These are phyloP conservation scores for Pyrus hybrid DNA, from an alignment of 331 rosid species.

Conservation along the genomic window DNA sequence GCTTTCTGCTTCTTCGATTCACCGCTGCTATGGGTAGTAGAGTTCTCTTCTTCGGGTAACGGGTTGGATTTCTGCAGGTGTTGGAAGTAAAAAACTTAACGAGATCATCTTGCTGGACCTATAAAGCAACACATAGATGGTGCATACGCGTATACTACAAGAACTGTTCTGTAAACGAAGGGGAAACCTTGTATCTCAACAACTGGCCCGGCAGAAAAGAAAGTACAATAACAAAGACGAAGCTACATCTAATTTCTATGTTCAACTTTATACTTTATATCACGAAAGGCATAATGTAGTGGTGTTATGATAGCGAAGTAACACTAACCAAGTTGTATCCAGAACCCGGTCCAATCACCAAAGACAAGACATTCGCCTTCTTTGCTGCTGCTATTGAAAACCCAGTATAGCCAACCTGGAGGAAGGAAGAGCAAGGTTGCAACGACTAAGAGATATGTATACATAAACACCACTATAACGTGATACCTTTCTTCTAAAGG, in stretches of 20 bases:
- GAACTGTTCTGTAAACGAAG: neutral
- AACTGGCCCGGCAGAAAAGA: neutral
- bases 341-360: conserved; percentile 91
- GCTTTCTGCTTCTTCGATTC: conserved; percentile 45
- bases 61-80: conserved; percentile 73
- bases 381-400: conserved; percentile 72
- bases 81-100: conserved; percentile 5
- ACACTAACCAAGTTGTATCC: conserved; percentile 83
- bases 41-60: conserved; percentile 41
- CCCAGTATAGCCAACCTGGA: conserved; percentile 63
- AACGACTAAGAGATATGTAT: neutral
- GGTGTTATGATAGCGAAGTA: neutral
- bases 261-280: no score
- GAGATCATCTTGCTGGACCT: neutral
- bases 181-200: neutral
- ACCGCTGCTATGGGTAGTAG: conserved; percentile 4
- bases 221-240: neutral
- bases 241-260: neutral
- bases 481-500: neutral
- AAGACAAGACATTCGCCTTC: conserved; percentile 53
- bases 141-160: neutral
- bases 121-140: neutral
- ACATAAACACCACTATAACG: neutral
- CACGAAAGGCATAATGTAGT: neutral
- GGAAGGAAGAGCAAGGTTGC: conserved; percentile 4